These are phyloP conservation scores for Sugiyamaella sp. DNA, from an alignment of 1,139 yeast species.

Conservation along the genomic window DNA sequence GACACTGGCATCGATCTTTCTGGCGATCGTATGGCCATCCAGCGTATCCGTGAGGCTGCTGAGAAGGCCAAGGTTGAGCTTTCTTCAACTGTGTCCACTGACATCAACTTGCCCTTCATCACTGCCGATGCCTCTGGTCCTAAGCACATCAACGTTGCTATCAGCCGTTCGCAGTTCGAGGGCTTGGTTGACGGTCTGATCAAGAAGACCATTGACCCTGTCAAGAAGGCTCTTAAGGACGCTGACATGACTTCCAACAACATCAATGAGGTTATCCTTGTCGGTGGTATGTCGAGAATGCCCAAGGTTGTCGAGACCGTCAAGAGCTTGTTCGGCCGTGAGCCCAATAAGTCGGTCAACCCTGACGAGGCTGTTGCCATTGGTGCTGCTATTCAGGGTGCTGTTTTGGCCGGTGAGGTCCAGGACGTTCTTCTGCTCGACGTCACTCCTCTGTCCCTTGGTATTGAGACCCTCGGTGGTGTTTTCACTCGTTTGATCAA, in stretches of 20 bases:
- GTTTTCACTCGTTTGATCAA: slow-evolving; percentile 96
- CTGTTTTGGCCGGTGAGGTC: slow-evolving; percentile 97
- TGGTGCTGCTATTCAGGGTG: slow-evolving; percentile 99
- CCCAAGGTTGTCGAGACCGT: slow-evolving; percentile 99
- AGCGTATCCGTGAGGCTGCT: slow-evolving; percentile 99
- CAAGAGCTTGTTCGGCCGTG: slow-evolving; percentile 87
- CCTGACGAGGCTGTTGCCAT: slow-evolving; percentile 99
- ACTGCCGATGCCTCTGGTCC: slow-evolving; percentile 96
- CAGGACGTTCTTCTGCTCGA: slow-evolving; percentile 92
- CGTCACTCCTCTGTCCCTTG: slow-evolving; percentile 95
- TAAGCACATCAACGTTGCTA: slow-evolving; percentile 94
- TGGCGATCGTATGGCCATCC: slow-evolving; percentile 97
- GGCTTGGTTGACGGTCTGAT: slow-evolving; percentile 85
- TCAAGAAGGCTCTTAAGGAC: slow-evolving; percentile 97
- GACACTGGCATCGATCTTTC: slow-evolving; percentile 87
- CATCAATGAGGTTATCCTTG: slow-evolving; percentile 92
- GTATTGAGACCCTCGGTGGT: slow-evolving; percentile 99
- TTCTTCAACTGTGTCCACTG: slow-evolving; percentile 91
- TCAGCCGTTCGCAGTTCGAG: slow-evolving; percentile 93
- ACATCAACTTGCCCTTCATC: slow-evolving; percentile 95
- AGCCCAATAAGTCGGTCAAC: slow-evolving; percentile 98
- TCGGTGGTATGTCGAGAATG: slow-evolving; percentile 99
- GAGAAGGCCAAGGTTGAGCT: slow-evolving; percentile 99
- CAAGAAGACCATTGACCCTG: slow-evolving; percentile 94
- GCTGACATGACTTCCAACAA: slow-evolving; percentile 85